Evolutionary conservation across 2,329 filamentous ascomycete genomes (phyloP), one percentile per base, ranked within the genome.

Genomic region (Colletotrichum falcatum): DNA sequence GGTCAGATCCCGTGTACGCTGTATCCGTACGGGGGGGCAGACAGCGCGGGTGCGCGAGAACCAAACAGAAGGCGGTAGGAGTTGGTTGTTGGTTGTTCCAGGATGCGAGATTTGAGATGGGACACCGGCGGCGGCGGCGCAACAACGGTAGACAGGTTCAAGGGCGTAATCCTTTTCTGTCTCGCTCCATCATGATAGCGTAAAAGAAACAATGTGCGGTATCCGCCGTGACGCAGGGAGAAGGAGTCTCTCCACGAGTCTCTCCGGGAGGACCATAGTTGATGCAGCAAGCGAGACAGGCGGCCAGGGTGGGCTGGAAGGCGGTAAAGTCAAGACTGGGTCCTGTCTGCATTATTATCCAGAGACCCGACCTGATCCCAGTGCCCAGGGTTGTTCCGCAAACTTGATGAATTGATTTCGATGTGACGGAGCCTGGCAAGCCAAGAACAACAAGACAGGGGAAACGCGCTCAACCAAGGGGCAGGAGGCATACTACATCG

Each of bases 211-310:
- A 51, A 30, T 26, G 42, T 35, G 37, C n/a, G 35, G 55, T 54
- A 51, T 51, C 59, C 62, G 60, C 56, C 35, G 26, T 61, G 62
- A 70, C 55, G 66, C 66, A 70, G 62, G 66, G 66, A 70, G 62
- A 49, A 60, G 61, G 55, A 66, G 66, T 65, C 62, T 20, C 42
- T 28, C 58, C 58, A 55, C 20, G 53, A 39, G 53, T 56, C 53
- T 56, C 33, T 39, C 53, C 33, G n/a, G 51, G n/a, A 26, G 53
- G 33, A 20, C 53, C 53, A 49, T 39, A 49, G n/a, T 35, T 61
- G n/a, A 14, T 33, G 33, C 35, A 51, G 48, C 39, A 61, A 70
- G 63, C 55, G 55, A 66, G 61, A 66, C 66, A 70, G 54, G 48
- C 39, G 56, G 54, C 23, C 56, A 46, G 67, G 58, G 53, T 33